Evolutionary conservation across 75 land plant species (phyloP), one percentile per base, ranked within the genome.

Genomic region (Picea glauca): DNA sequence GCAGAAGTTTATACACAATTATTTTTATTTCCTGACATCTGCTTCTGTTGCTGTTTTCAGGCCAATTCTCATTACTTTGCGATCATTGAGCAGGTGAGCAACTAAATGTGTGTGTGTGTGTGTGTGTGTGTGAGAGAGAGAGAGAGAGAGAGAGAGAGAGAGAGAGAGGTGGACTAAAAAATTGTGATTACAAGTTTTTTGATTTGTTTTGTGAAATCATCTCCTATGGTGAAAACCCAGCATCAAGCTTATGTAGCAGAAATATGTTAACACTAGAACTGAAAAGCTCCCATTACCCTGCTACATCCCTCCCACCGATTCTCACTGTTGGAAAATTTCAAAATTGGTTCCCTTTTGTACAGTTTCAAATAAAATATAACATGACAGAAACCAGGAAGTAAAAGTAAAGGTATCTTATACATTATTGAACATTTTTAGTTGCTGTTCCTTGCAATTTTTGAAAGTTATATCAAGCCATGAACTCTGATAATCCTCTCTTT

Each of bases 1-100:
- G 35, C 26, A 43, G 18, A 70, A 26, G 50, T 70, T 38, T 43
- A n/a, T 43, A n/a, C 54, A 70, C 0, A 3, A 2, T 17, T 18
- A 13, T 66, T 26, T 13, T 30, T 30, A 65, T 26, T 32, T 35
- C 35, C 43, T 70, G 23, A 70, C 35, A 20, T 72, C n/a, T 4
- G 6, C 63, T 33, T 18, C 20, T 21, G 59, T 60, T 79, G 58
- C 35, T 79, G 35, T 6, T 78, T 87, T 80, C 94, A 96, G 98
- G 99, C 99, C 0, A 98, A 98, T 83, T 95, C 99, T 15, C 99
- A 98, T 81, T 93, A 90, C 77, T 98, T 87, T 88, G 98, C 99
- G 3, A 93, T 98, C 50, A 93, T 95, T 82, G 99, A 98, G 81
- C 98, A 98, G 98, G 96, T 93, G 86, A 6, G 46, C 17, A 26